Percentiles rank a stretch among this genome's conserved stretches.
Conservation (phyloP, 2,329 filamentous ascomycete species). For the Venturia oleaginea region DNA sequence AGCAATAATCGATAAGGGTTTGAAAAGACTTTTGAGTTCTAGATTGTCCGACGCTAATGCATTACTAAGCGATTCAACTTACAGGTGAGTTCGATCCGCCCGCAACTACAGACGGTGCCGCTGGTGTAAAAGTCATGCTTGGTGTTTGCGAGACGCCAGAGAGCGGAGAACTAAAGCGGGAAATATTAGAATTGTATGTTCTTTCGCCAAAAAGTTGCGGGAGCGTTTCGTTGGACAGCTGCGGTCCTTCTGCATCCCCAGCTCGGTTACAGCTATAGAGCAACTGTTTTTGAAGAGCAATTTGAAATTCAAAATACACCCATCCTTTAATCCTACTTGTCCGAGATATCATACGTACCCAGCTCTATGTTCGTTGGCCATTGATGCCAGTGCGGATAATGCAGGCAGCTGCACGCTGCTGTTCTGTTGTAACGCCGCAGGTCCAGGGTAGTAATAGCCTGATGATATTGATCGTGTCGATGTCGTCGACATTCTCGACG, state of each 20-base stretch:
- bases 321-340: neutral
- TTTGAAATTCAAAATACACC: neutral
- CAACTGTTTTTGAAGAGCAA: neutral
- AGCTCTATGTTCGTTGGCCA: constrained; percentile 4
- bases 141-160: constrained; percentile 36
- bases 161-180: constrained; percentile 19
- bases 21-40: constrained; percentile 5
- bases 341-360: neutral
- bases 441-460: constrained; percentile 6
- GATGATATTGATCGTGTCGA: constrained; percentile 21
- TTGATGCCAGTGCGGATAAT: constrained; percentile 46
- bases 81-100: constrained; percentile 50
- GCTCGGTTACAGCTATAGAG: neutral
- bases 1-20: constrained; percentile 19
- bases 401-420: constrained; percentile 44
- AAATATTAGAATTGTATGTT: neutral
- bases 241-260: neutral
- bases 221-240: constrained; percentile 17
- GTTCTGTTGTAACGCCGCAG: constrained; percentile 28
- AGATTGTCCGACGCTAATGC: constrained; percentile 23
- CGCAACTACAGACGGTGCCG: constrained; percentile 55
- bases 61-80: constrained; percentile 31
- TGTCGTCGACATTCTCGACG: constrained; percentile 38
- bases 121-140: constrained; percentile 39
- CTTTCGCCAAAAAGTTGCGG: neutral